Percentiles rank a stretch among this genome's conserved stretches.
phyloP scores from a whole-genome alignment of 2,329 filamentous ascomycete genomes.

The Lizonia empirigonia region DNA sequence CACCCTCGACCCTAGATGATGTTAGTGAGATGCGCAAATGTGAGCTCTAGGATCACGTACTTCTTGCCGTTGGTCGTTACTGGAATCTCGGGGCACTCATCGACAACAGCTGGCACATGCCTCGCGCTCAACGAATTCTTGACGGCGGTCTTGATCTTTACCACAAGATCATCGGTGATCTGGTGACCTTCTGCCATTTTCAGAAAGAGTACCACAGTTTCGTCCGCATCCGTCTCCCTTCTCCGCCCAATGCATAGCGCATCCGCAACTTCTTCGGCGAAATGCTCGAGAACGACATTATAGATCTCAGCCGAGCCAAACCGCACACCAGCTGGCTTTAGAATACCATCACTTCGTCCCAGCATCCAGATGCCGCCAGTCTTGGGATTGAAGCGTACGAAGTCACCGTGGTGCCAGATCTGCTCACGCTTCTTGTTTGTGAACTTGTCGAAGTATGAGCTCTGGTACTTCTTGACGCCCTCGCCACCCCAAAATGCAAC shows the following conservation, averaged over 20 bases:
- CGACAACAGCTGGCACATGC: conserved; percentile 84
- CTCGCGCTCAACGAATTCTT: conserved; percentile 81
- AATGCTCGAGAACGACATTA: conserved; percentile 86
- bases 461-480: conserved; percentile 76
- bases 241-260: conserved; percentile 85
- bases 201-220: conserved; percentile 87
- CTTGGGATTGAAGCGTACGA: conserved; percentile 71
- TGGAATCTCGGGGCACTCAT: conserved; percentile 84
- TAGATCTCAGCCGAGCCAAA: conserved; percentile 97
- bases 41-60: conserved; percentile 54
- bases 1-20: conserved; percentile 77
- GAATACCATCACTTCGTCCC: conserved; percentile 86
- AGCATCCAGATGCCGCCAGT: conserved; percentile 89
- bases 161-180: conserved; percentile 66
- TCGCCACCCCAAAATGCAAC: conserved; percentile 81
- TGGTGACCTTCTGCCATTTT: conserved; percentile 68
- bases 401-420: conserved; percentile 95
- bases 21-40: conserved; percentile 9
- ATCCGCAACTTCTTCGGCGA: conserved; percentile 78
- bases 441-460: conserved; percentile 89
- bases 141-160: conserved; percentile 69
- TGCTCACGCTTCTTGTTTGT: conserved; percentile 49
- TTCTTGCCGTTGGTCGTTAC: conserved; percentile 97
- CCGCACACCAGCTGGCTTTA: conserved; percentile 89
- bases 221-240: conserved; percentile 73